Base-by-base conservation (phyloP, 805 yeast genomes). In the Vanderwaltozyma tropicalis region DNA sequence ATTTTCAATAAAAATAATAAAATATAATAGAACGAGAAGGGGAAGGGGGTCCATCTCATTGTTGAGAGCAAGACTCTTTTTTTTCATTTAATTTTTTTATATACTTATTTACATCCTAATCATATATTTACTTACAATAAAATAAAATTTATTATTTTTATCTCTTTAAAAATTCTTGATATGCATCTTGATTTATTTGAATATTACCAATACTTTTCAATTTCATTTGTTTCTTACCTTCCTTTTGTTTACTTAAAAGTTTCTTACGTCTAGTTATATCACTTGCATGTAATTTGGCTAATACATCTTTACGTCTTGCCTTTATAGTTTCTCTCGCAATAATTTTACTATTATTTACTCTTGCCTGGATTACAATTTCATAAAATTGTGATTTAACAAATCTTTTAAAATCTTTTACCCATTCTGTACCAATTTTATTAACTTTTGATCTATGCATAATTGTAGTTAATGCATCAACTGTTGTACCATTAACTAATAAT, bases 301-400 rank as follows among this genome's bases (percentile, higher is more conserved):
- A 68, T n/a, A 89, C 98, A 61, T 89, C 97, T 61, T 89, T 89
- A 42, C 96, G 68, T 55, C 85, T 75, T 5, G 97, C 97, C 57
- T 85, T 84, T 45, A 92, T 83, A 0, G 96, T 88, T 53, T 89
- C 95, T 44, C 98, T 67, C 1, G 97, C 95, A 8, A 89, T 68
- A 19, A 87, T 78, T 53, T 80, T 78, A 49, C 72, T 75, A 41
- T 79, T 81, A 41, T 80, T 81, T 12, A 89, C 88, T 47, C 74
- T 72, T 3, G 97, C 96, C 56, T 89, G 98, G 39, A 89, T 83
- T 12, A 87, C 78, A 20, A 92, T 95, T 58, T 89, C 97, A 53
- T 83, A 89, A 45, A 88, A 73, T 57, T 92, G 96, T 40, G 80
- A 79, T 43, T 78, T 69, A 34, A 89, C 66, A 51, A 73, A 87